Conservation (phyloP, 2,329 filamentous ascomycete species). For the Colletotrichum lentis region DNA sequence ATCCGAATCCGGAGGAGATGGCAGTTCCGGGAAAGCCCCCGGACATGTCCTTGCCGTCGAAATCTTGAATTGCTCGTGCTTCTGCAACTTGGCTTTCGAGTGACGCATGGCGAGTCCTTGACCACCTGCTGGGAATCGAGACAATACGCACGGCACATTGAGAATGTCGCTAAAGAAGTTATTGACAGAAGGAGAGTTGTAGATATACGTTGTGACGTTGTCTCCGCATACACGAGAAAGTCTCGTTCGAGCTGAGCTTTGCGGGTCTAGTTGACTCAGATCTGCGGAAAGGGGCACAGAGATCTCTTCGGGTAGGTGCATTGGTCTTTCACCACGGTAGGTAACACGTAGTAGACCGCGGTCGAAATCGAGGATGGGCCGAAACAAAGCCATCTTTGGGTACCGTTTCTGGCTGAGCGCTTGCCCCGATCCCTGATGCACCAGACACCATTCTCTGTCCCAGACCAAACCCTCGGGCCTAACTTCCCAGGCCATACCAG, state of each 20-base stretch:
- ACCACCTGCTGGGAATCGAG: constrained; percentile 79
- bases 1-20: constrained; percentile 67
- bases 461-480: constrained; percentile 84
- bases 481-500: constrained; percentile 74
- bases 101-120: constrained; percentile 68
- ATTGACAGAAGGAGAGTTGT: constrained; percentile 71
- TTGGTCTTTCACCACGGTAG: constrained; percentile 50
- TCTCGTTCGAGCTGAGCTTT: constrained; percentile 50
- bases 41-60: constrained; percentile 52
- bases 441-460: constrained; percentile 96
- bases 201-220: constrained; percentile 73
- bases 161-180: constrained; percentile 80
- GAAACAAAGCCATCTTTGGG: constrained; percentile 85
- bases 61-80: constrained; percentile 55
- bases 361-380: constrained; percentile 76
- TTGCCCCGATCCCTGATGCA: constrained; percentile 84
- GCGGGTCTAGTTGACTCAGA: constrained; percentile 61
- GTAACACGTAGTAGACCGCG: constrained; percentile 70
- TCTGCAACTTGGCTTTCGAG: constrained; percentile 74
- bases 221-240: constrained; percentile 85
- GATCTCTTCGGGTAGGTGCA: constrained; percentile 49
- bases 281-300: constrained; percentile 73
- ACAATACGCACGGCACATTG: constrained; percentile 81
- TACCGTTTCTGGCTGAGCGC: constrained; percentile 89
- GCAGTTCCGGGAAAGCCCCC: constrained; percentile 62